Evolutionary conservation across 2,329 filamentous ascomycete species (phyloP).

Genomic region (Akanthomyces muscarius): DNA sequence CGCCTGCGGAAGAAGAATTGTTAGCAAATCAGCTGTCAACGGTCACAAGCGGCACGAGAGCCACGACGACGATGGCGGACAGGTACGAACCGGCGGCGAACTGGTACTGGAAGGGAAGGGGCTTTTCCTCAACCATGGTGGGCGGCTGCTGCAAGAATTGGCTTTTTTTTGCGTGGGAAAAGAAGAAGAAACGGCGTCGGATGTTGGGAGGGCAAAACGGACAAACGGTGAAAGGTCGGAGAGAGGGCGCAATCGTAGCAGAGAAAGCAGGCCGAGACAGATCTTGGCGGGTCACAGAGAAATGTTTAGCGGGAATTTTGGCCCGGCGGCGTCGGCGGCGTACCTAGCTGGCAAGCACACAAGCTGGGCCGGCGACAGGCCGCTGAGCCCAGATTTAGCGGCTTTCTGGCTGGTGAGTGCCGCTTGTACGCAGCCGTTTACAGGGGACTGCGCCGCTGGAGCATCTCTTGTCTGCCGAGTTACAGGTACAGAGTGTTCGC

Average conservation of each 20-base stretch:
- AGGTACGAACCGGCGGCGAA: slow-evolving; percentile 74
- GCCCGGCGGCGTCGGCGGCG: not conserved
- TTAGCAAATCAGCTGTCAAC: slow-evolving; percentile 19
- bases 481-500: not conserved
- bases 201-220: not conserved
- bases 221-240: slow-evolving; percentile 15
- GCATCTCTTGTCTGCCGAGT: not conserved
- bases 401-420: not conserved
- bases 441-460: too few relatives aligned
- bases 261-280: not conserved
- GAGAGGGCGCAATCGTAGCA: slow-evolving; percentile 9
- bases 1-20: slow-evolving; percentile 50
- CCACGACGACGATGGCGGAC: not conserved
- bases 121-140: slow-evolving; percentile 65
- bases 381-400: not conserved
- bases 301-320: slow-evolving; percentile 10
- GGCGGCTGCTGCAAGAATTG: slow-evolving; percentile 21
- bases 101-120: slow-evolving; percentile 89
- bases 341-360: too few relatives aligned
- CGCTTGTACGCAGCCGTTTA: too few relatives aligned
- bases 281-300: slow-evolving; percentile 7
- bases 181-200: not conserved
- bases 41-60: not conserved
- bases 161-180: not conserved
- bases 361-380: not conserved